Base-by-base conservation (phyloP, 1,284 basidiomycete genomes). In the Golubevia sp. region DNA sequence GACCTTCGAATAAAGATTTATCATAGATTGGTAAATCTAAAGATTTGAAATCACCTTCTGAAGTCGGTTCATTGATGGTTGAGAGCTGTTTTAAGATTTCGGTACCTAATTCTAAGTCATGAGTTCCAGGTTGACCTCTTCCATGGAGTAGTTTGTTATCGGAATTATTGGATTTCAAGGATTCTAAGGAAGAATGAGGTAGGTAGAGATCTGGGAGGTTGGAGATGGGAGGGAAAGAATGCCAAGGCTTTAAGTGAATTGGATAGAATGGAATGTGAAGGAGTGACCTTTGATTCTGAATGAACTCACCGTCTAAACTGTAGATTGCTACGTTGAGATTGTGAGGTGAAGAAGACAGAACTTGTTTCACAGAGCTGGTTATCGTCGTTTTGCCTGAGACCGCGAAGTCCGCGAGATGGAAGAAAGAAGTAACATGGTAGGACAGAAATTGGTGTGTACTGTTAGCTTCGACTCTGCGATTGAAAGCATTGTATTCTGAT, bases 51-150 rank as follows among this genome's bases (percentile, higher is more conserved):
- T 15, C 6, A 7, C 7, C 5, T 7, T 5, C 6, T 23, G 21
- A 2, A 13, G 11, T n/a, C 18, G 18, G 54, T 7, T 79, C 73
- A 64, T 86, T 88, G 69, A 88, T 88, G 7, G 73, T 68, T 70
- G 86, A 86, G 51, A 94, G 84, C 15, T 84, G 79, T 4, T 77
- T 71, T 49, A 94, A 82, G 38, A 91, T 76, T 3, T 85, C 64
- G 0, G 86, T 67, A 11, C 91, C 92, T 4, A 94, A 86, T 1
- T 80, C 72, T 21, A 93, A 83, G 76, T 96, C 93, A 76, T 96
- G 93, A 8, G 93, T 95, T 0, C 93, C 93, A 0, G 93, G 93
- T 73, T 90, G 91, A 0, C 93, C 93, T 23, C 93, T 88, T 3
- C 93, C 93, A 13, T 87, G 86, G 71, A 92, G 86, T 4, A 96